These are phyloP conservation scores for Golubevia pallescens DNA, from an alignment of 1,284 basidiomycete genomes.

Conservation along the genomic window DNA sequence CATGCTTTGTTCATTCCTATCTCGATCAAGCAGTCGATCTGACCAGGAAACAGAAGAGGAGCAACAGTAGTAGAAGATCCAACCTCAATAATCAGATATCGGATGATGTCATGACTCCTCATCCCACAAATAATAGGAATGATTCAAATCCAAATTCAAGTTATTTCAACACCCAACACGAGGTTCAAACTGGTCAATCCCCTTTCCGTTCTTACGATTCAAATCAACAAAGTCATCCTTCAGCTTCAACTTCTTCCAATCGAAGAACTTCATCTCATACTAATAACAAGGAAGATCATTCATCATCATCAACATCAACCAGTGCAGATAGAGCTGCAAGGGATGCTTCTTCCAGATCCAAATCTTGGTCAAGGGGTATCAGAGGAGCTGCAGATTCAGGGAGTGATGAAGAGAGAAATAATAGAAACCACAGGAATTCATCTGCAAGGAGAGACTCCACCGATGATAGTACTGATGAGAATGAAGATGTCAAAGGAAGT, in stretches of 20 bases:
- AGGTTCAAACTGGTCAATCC: too few relatives aligned
- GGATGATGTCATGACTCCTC: too few relatives aligned
- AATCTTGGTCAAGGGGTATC: conserved; percentile 9
- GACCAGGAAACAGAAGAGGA: conserved; percentile 27
- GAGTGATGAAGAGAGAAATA: conserved; percentile 7
- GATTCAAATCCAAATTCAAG: conserved; percentile 9
- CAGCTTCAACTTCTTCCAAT: not conserved
- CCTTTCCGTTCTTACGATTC: not conserved
- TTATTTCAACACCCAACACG: too few relatives aligned
- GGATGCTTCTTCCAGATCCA: conserved; percentile 1
- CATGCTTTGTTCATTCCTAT: conserved; percentile 47
- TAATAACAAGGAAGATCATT: too few relatives aligned
- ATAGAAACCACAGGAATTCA: conserved; percentile 1
- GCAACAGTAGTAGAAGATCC: conserved; percentile 14
- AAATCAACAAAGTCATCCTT: not conserved
- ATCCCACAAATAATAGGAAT: too few relatives aligned
- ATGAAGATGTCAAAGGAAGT: conserved; percentile 13
- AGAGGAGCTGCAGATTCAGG: conserved; percentile 16
- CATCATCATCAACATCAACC: not conserved
- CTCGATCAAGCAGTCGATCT: conserved; percentile 31
- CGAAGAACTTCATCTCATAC: not conserved
- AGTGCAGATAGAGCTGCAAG: not conserved
- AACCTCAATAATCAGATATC: conserved; percentile 7
- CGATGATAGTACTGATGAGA: conserved; percentile 19
- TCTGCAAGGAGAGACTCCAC: conserved; percentile 11